Evolutionary conservation across 331 rosid genomes (phyloP), one percentile per base, ranked within the genome.

Genomic region (Saraca asoca): DNA sequence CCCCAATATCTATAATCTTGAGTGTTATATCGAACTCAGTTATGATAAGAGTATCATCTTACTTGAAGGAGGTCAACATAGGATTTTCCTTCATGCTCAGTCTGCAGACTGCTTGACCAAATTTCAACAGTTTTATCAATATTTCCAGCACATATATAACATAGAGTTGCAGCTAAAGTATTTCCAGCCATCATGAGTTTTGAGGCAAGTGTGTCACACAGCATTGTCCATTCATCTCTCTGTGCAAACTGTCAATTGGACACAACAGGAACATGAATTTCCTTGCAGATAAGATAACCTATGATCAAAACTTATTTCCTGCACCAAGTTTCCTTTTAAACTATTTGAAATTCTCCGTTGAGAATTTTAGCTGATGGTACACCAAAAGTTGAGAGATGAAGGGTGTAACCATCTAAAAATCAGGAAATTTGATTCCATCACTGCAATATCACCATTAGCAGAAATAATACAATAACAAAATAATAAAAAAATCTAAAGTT

Each of bases 81-180:
- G 62, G 96, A 88, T 75, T 89, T 94, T 62, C 94, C 94, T 15
- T 79, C 87, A 15, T 73, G 78, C 68, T 86, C 95, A 18, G 78
- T 82, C 20, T 81, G 78, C 82, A 94, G 79, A 73, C 79, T 80
- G 76, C 89, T 90, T 20, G 99, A 94, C 99, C 99, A 94, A 66
- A 94, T 94, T 76, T 88, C 99, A 53, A 94, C 97, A 0, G 99
- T 90, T 81, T 90, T 94, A 62, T 94, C 99, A 75, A 94, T 88
- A 80, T 88, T 94, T 64, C 99, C 97, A 6, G 99, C 97, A 79
- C 97, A 94, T 76, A 94, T 94, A 75, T 83, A 94, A 74, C 99
- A 94, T 37, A 94, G 88, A 67, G 96, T 94, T 52, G 99, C 99
- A 59, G 97, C 97, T 69, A 90, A 83, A 7, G 95, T 88, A 69